Evolutionary conservation across 352 stramenopile species (phyloP).

Genomic region (Phytophthora syringae): DNA sequence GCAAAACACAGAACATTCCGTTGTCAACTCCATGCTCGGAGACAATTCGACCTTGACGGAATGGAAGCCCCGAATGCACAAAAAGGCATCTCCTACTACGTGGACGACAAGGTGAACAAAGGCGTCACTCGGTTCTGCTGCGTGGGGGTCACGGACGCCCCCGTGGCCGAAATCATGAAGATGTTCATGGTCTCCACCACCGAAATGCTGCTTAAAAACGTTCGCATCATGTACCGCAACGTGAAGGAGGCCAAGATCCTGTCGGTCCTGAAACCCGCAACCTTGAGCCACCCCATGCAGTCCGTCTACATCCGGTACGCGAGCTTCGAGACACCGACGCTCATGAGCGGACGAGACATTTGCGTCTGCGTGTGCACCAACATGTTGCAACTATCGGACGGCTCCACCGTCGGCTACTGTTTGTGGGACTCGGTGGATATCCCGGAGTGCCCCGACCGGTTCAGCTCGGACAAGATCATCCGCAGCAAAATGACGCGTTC

Average conservation of each 20-base stretch:
- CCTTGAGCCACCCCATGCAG: slow-evolving; percentile 26
- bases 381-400: slow-evolving; percentile 20
- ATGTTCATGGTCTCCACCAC: slow-evolving; percentile 54
- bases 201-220: slow-evolving; percentile 52
- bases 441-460: slow-evolving; percentile 39
- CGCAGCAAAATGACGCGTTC: slow-evolving; percentile 50
- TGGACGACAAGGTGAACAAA: slow-evolving; percentile 49
- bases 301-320: slow-evolving; percentile 47
- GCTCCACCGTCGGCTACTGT: slow-evolving; percentile 64
- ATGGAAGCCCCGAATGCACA: slow-evolving; percentile 42
- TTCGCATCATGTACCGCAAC: slow-evolving; percentile 56
- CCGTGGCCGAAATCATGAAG: slow-evolving; percentile 50
- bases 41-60: slow-evolving; percentile 14
- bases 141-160: slow-evolving; percentile 44
- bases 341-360: slow-evolving; percentile 48
- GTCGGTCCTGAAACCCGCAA: slow-evolving; percentile 40
- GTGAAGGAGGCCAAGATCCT: slow-evolving; percentile 56
- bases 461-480: slow-evolving; percentile 36
- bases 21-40: slow-evolving; percentile 36
- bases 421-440: slow-evolving; percentile 63
- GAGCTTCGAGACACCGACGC: slow-evolving; percentile 45
- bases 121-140: slow-evolving; percentile 58
- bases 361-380: slow-evolving; percentile 44
- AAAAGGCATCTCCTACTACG: slow-evolving; percentile 54
- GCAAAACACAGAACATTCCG: slow-evolving; percentile 25